Conservation (phyloP, 2,329 filamentous ascomycete genomes). For the Cordyceps farinosa region DNA sequence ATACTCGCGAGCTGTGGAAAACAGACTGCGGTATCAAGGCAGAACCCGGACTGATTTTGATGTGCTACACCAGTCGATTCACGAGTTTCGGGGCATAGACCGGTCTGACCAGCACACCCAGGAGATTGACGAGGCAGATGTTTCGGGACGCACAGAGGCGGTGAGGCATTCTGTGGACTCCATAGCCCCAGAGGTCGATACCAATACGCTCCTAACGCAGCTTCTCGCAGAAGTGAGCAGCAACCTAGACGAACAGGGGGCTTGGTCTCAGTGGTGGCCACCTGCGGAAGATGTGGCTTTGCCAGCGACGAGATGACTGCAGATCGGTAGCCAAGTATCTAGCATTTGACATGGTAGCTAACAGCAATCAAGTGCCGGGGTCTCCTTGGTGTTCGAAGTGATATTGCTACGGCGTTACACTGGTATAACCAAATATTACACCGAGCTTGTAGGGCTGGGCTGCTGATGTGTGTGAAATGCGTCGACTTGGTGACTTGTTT, state of each 20-base stretch:
- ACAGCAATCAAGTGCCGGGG: no score
- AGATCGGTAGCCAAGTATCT: no score
- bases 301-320: background rate
- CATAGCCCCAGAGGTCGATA: constrained; percentile 18
- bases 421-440: no score
- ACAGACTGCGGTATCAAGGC: constrained; percentile 25
- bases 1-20: constrained; percentile 26
- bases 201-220: constrained; percentile 24
- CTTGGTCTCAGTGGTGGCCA: constrained; percentile 29
- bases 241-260: constrained; percentile 27
- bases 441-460: no score
- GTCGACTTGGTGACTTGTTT: no score
- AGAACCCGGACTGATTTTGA: constrained; percentile 29
- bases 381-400: no score
- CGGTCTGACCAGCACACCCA: constrained; percentile 30
- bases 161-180: background rate
- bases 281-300: constrained; percentile 24
- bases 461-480: no score
- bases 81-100: constrained; percentile 31
- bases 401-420: no score
- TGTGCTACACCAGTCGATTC: constrained; percentile 29
- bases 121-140: constrained; percentile 29
- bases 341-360: no score
- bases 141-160: background rate
- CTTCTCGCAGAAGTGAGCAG: constrained; percentile 27